Percentiles rank a stretch among this genome's conserved stretches.
These are phyloP conservation scores for Pezicula carpinea DNA, from an alignment of 2,329 filamentous ascomycete species.

Conservation along the genomic window DNA sequence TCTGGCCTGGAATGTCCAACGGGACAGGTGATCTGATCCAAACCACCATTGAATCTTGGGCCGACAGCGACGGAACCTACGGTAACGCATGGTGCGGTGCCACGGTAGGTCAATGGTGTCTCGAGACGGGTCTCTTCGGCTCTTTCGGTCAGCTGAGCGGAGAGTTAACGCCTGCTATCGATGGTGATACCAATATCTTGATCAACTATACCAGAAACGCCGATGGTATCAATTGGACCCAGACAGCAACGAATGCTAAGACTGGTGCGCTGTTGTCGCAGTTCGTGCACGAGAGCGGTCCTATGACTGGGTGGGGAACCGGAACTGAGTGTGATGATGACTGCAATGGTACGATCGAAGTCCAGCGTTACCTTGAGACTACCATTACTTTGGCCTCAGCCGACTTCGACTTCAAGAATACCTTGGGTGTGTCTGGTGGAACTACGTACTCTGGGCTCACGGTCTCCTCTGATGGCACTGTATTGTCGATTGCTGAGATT, in stretches of 20 bases:
- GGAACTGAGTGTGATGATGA: slow-evolving; percentile 35
- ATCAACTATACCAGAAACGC: slow-evolving; percentile 24
- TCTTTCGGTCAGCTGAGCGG: slow-evolving; percentile 35
- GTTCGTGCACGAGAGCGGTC: slow-evolving; percentile 31
- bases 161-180: slow-evolving; percentile 15
- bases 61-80: slow-evolving; percentile 10
- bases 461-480: slow-evolving; percentile 30
- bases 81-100: slow-evolving; percentile 37
- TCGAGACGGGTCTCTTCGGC: slow-evolving; percentile 36
- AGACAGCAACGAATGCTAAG: slow-evolving; percentile 31
- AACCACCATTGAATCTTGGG: slow-evolving; percentile 37
- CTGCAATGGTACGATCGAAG: slow-evolving; percentile 34
- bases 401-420: slow-evolving; percentile 27
- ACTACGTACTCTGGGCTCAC: slow-evolving; percentile 31
- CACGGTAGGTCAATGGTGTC: slow-evolving; percentile 33
- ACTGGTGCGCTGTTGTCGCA: slow-evolving; percentile 30
- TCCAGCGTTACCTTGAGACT: slow-evolving; percentile 35
- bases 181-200: slow-evolving; percentile 23
- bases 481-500: slow-evolving; percentile 34
- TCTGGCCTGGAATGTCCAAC: slow-evolving; percentile 42
- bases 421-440: slow-evolving; percentile 24
- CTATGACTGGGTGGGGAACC: slow-evolving; percentile 36
- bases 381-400: slow-evolving; percentile 32
- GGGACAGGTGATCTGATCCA: slow-evolving; percentile 39
- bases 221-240: slow-evolving; percentile 19